Percentiles rank a stretch among this genome's conserved stretches.
phyloP scores from a whole-genome alignment of 2,329 filamentous ascomycete genomes.

The Colletotrichum noveboracense region DNA sequence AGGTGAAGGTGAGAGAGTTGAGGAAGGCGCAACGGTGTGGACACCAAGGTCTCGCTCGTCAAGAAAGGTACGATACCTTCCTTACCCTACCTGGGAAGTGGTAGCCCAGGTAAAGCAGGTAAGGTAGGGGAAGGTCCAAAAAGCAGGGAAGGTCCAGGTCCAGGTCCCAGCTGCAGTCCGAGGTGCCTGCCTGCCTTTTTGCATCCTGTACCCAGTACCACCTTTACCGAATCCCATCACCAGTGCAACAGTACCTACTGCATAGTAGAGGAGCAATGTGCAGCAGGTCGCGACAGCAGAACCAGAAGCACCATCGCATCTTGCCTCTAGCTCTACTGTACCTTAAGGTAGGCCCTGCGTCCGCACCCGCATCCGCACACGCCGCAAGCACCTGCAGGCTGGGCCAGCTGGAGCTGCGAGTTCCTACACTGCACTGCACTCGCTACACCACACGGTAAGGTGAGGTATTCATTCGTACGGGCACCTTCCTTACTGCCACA shows the following conservation, averaged over 20 bases:
- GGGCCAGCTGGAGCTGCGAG: constrained; percentile 2
- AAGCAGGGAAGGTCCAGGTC: not conserved
- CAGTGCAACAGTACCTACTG: not conserved
- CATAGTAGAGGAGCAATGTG: not conserved
- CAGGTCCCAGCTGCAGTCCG: not conserved
- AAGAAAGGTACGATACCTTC: not conserved
- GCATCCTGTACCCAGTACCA: not conserved
- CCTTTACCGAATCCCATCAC: not conserved
- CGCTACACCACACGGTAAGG: not conserved
- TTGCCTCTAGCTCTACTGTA: not conserved
- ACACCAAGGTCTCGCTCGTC: not conserved
- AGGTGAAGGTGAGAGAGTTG: not conserved
- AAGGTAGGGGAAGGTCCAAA: not conserved
- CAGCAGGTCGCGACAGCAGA: not conserved
- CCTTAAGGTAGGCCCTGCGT: not conserved
- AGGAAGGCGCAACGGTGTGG: not conserved
- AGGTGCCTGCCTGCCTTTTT: not conserved
- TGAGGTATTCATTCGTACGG: not conserved
- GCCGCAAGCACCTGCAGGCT: not conserved
- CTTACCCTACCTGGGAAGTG: not conserved
- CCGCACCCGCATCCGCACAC: not conserved
- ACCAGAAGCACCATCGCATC: not conserved
- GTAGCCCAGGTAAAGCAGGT: not conserved
- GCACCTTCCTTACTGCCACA: not conserved
- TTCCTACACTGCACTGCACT: not conserved